A percentile compares a stretch with the other conserved stretches of the same genome.
Conservation (phyloP, 169 alveolate species). For the Babesia divergens region DNA sequence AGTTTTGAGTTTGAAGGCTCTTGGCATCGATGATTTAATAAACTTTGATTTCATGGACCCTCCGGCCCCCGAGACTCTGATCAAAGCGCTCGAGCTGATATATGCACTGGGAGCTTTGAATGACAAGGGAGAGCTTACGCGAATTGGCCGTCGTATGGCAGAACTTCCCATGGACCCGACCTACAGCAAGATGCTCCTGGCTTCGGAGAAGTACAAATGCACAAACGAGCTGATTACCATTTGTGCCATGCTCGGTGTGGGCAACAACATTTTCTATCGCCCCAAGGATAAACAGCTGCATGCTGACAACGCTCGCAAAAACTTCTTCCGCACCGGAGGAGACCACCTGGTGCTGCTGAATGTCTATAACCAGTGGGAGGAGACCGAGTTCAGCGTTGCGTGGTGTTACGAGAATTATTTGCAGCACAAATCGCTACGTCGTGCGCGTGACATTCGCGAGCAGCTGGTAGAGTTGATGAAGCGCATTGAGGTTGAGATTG, state of each 20-base stretch:
- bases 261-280: conserved; percentile 92
- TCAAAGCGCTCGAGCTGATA: conserved; percentile 93
- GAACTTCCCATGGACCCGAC: conserved; percentile 99
- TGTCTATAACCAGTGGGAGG: conserved; percentile 97
- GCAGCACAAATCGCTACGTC: conserved; percentile 91
- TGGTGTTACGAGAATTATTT: conserved; percentile 98
- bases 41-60: conserved; percentile 99
- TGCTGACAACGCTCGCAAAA: conserved; percentile 97
- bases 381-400: conserved; percentile 86
- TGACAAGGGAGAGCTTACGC: conserved; percentile 95
- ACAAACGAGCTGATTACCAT: conserved; percentile 93
- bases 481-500: conserved; percentile 74
- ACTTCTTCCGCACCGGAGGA: conserved; percentile 93
- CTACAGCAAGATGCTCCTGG: conserved; percentile 88
- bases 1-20: conserved; percentile 81
- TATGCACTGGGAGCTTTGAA: conserved; percentile 98
- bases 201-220: conserved; percentile 92
- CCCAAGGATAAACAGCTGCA: conserved; percentile 95
- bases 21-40: conserved; percentile 97
- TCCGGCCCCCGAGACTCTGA: conserved; percentile 96
- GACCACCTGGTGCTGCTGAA: conserved; percentile 96
- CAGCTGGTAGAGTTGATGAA: conserved; percentile 81
- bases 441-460: conserved; percentile 97
- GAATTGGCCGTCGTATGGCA: conserved; percentile 97
- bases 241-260: conserved; percentile 97